phyloP scores from a whole-genome alignment of 1,139 yeast genomes.

The Candida pseudoviswanathii region DNA sequence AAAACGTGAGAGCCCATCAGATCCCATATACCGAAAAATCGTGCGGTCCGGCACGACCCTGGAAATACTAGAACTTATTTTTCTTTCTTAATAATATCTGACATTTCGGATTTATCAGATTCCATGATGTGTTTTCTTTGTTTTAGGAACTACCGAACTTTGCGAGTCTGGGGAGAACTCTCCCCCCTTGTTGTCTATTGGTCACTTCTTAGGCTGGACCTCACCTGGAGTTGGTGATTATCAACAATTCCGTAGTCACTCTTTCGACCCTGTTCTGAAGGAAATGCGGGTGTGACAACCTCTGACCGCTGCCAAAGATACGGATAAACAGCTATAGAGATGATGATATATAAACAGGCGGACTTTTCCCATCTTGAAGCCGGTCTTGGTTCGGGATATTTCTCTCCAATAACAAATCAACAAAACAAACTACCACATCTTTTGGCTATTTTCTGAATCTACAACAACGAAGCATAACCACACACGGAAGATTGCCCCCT shows the following conservation, averaged over 20 bases:
- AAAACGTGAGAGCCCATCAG: background rate
- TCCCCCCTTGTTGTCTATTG: background rate
- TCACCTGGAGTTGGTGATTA: background rate
- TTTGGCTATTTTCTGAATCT: background rate
- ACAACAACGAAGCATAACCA: background rate
- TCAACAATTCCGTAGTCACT: background rate
- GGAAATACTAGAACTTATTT: background rate
- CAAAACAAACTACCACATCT: no score
- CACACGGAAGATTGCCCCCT: background rate
- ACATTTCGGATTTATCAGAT: background rate
- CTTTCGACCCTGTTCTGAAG: background rate
- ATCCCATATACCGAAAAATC: no score
- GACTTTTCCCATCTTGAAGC: background rate
- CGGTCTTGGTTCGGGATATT: background rate
- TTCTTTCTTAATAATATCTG: background rate
- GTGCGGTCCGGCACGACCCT: background rate
- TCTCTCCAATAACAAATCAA: no score
- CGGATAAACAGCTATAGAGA: background rate
- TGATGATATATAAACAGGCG: background rate
- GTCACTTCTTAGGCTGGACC: background rate
- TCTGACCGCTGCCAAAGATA: background rate
- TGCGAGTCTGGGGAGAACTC: background rate
- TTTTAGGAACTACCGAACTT: constrained; percentile 1
- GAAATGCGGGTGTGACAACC: background rate
- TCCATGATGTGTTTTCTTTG: background rate